Percentiles rank a stretch among this genome's conserved stretches.
These are phyloP conservation scores for Malus hybrid DNA, from an alignment of 331 rosid genomes.

Conservation along the genomic window DNA sequence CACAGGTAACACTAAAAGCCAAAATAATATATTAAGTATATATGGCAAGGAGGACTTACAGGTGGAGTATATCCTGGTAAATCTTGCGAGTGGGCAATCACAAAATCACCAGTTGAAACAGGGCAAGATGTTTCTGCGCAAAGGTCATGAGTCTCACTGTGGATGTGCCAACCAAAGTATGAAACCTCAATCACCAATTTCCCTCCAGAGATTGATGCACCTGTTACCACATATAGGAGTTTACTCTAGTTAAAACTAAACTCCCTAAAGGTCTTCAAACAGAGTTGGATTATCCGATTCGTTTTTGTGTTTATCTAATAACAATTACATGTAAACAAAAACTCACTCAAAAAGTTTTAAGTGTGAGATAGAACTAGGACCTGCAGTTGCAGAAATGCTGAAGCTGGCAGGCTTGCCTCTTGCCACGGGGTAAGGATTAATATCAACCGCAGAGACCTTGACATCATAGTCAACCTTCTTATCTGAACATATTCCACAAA, in stretches of 20 bases:
- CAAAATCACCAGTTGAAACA: conserved; percentile 59
- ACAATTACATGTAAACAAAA: not conserved
- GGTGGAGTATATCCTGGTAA: conserved; percentile 73
- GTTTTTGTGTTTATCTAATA: not conserved
- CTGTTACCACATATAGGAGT: conserved; percentile 27
- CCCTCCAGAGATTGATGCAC: conserved; percentile 60
- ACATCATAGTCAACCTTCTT: conserved; percentile 53
- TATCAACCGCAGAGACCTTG: conserved; percentile 61
- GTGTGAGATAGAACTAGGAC: conserved; percentile 20
- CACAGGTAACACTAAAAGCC: not conserved
- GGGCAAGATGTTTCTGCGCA: conserved; percentile 87
- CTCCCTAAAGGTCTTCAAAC: not conserved
- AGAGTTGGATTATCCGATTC: not conserved
- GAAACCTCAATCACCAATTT: conserved; percentile 70
- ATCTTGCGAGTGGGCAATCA: conserved; percentile 68
- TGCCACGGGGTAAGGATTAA: conserved; percentile 60
- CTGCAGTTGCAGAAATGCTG: conserved; percentile 67
- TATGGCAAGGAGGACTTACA: conserved; percentile 36
- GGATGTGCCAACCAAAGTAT: conserved; percentile 72
- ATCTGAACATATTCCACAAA: conserved; percentile 35
- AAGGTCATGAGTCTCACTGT: conserved; percentile 55
- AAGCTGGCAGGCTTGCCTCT: conserved; percentile 79
- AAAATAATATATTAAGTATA: too few species aligned
- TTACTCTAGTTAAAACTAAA: not conserved
- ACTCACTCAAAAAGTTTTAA: not conserved